Conservation (phyloP, 2,329 filamentous ascomycete genomes). For the Cercospora janseana region DNA sequence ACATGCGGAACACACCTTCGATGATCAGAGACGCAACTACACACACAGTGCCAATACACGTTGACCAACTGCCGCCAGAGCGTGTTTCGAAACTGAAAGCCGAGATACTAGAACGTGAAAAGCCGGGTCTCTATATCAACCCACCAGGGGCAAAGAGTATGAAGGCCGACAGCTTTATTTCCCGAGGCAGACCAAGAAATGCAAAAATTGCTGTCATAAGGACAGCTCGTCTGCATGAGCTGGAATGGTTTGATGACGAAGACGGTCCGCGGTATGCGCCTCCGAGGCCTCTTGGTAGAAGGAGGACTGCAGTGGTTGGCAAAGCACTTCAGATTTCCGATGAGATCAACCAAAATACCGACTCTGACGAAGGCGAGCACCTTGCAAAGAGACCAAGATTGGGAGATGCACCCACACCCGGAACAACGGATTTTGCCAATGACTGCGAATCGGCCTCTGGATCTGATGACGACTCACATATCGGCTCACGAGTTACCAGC, state of each 20-base stretch:
- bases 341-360: constrained; percentile 11
- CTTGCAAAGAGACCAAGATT: constrained; percentile 7
- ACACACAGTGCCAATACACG: background rate
- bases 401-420: background rate
- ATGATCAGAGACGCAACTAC: background rate
- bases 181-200: constrained; percentile 44
- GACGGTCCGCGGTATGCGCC: constrained; percentile 17
- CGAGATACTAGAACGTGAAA: constrained; percentile 34
- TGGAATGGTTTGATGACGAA: constrained; percentile 39
- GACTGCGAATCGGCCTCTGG: no score
- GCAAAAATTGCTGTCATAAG: constrained; percentile 47
- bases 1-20: background rate
- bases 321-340: constrained; percentile 7
- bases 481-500: no score
- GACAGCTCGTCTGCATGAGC: constrained; percentile 34
- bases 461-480: no score
- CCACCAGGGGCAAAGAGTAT: constrained; percentile 43
- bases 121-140: constrained; percentile 46
- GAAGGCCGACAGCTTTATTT: constrained; percentile 30
- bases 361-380: constrained; percentile 10
- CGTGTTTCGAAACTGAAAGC: constrained; percentile 32
- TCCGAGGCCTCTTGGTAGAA: constrained; percentile 9
- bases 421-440: background rate
- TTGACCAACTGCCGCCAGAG: constrained; percentile 16
- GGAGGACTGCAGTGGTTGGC: constrained; percentile 18